Evolutionary conservation across 352 stramenopile species (phyloP), one percentile per base, ranked within the genome.

Genomic region (Globisporangium emineosum): DNA sequence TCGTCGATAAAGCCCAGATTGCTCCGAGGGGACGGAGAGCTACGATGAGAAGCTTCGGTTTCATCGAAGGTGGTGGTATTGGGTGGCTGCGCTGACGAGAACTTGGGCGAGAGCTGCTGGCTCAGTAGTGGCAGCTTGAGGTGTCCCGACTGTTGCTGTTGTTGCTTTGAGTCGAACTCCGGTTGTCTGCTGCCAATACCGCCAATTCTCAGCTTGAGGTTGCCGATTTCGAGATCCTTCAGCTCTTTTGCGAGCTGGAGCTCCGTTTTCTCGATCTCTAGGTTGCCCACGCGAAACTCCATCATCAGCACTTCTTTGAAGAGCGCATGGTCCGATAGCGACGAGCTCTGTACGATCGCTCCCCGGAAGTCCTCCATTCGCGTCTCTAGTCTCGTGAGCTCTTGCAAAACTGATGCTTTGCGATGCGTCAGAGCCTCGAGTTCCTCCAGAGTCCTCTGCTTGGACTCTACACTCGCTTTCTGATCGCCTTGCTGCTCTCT

Each of bases 241-340:
- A 78, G 29, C 57, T 76, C 50, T 23, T 68, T 42, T n/a, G 70
- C 54, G 69, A 49, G n/a, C 67, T 96, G 72, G 19, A 96, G 75
- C 65, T 97, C 80, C 80, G 96, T 92, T 55, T 98, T 98, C 58
- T 98, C 90, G 23, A 96, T 75, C 66, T 98, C 88, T 13, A 98
- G 74, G 47, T 96, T 79, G 6, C 90, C 91, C 51, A 97, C 87
- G 43, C 90, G 90, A 62, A 96, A 93, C 43, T 94, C 86, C 74
- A 91, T 90, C 45, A 90, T 56, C 42, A 93, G 70, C 13, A 94
- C 57, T 27, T 92, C 84, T 0, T 76, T 72, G 21, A 90, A 68
- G 30, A 88, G 60, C 53, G 78, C 78, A 42, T 86, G 85, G 45
- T 68, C 70, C 25, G 64, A 57, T 43, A 85, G 72, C 3, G 77